Percentiles rank a stretch among this genome's conserved stretches.
Evolutionary conservation across 2,329 filamentous ascomycete species (phyloP).

Genomic region (Penicillium thymicola): DNA sequence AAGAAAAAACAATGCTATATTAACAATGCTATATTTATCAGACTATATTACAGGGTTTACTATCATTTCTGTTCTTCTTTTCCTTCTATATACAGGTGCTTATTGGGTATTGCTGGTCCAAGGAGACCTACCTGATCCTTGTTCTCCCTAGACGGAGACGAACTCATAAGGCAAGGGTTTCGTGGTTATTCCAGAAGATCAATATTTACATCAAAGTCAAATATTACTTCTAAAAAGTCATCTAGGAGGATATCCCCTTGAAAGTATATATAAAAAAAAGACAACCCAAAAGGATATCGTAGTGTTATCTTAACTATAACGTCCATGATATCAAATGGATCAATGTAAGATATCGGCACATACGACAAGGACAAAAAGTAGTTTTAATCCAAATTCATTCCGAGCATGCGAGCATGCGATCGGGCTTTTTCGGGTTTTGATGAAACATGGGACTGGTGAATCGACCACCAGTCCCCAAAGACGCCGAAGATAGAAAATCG

Average conservation of each 20-base stretch:
- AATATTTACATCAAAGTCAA: not conserved
- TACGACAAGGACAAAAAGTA: not conserved
- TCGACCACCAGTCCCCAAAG: conserved; percentile 27
- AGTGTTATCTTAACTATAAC: not conserved
- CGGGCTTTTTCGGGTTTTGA: conserved; percentile 16
- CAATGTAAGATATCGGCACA: not conserved
- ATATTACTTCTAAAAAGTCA: not conserved
- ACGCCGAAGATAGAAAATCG: conserved; percentile 33
- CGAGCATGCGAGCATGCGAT: conserved; percentile 10
- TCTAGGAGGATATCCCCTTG: no score
- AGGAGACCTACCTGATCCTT: not conserved
- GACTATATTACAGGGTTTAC: not conserved
- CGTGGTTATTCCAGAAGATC: not conserved
- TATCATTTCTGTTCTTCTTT: not conserved
- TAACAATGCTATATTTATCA: conserved; percentile 8
- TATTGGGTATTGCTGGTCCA: not conserved
- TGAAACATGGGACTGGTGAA: conserved; percentile 14
- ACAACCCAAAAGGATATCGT: not conserved
- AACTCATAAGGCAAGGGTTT: not conserved
- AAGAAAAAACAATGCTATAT: conserved; percentile 3
- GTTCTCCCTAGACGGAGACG: not conserved
- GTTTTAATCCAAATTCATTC: conserved; percentile 10
- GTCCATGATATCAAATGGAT: not conserved
- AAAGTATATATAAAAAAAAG: not conserved
- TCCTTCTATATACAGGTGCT: not conserved